Evolutionary conservation across 2,329 filamentous ascomycete species (phyloP).

Genomic region (Microdochium paspali): DNA sequence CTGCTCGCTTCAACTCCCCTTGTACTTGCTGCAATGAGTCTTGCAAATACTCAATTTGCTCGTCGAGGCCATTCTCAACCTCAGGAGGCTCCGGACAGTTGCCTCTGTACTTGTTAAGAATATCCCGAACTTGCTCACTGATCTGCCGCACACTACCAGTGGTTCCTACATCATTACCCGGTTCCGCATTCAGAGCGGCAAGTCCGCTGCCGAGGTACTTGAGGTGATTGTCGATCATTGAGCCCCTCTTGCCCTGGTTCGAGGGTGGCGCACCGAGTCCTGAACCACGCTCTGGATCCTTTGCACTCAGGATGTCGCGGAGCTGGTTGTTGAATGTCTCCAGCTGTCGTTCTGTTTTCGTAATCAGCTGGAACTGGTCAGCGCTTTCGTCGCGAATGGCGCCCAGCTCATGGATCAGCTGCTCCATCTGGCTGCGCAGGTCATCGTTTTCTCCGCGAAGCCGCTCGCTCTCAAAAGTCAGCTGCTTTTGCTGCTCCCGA

Average conservation of each 20-base stretch:
- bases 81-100: slow-evolving; percentile 49
- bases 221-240: slow-evolving; percentile 47
- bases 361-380: slow-evolving; percentile 39
- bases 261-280: slow-evolving; percentile 34
- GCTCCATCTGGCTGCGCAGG: slow-evolving; percentile 23
- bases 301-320: slow-evolving; percentile 55
- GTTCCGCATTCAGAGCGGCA: slow-evolving; percentile 48
- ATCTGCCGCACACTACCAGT: slow-evolving; percentile 50
- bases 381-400: slow-evolving; percentile 22
- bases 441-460: slow-evolving; percentile 34
- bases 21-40: slow-evolving; percentile 44
- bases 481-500: slow-evolving; percentile 41
- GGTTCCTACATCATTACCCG: slow-evolving; percentile 30
- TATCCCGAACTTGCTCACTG: slow-evolving; percentile 53
- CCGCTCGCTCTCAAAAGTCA: slow-evolving; percentile 36
- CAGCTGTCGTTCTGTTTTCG: slow-evolving; percentile 55
- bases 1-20: slow-evolving; percentile 27
- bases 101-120: slow-evolving; percentile 39
- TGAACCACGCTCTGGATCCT: slow-evolving; percentile 45
- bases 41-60: slow-evolving; percentile 61
- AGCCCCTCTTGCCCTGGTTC: slow-evolving; percentile 29
- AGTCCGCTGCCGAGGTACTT: slow-evolving; percentile 64
- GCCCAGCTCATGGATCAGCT: slow-evolving; percentile 24
- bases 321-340: slow-evolving; percentile 59
- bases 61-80: slow-evolving; percentile 46